Evolutionary conservation across 768 basidiomycete species (phyloP).

Genomic region (Tulasnella calospora): DNA sequence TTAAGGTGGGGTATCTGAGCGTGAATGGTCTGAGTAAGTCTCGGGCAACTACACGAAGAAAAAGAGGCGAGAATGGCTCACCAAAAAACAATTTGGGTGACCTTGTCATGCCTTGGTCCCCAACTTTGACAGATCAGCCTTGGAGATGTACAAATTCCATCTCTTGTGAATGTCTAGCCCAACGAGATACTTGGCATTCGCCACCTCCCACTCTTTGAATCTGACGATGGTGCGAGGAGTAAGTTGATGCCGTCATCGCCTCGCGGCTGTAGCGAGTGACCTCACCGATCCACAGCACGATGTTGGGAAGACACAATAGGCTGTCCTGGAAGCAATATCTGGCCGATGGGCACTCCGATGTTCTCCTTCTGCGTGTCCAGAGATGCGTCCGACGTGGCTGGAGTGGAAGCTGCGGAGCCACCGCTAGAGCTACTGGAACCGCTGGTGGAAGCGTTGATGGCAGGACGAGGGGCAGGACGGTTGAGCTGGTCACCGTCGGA

Average conservation of each 20-base stretch:
- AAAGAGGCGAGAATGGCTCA: not conserved
- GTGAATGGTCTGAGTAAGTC: not conserved
- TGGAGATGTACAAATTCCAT: not conserved
- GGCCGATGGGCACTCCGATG: not conserved
- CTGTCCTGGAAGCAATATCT: not conserved
- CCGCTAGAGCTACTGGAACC: not conserved
- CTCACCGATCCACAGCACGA: constrained; percentile 4
- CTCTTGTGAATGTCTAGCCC: not conserved
- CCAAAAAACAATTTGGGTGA: not conserved
- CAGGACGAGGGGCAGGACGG: not conserved
- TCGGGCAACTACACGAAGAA: too few relatives aligned
- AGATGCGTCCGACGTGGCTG: not conserved
- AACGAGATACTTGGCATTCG: constrained; percentile 1
- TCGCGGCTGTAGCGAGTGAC: not conserved
- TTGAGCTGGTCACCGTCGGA: not conserved
- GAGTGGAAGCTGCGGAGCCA: not conserved
- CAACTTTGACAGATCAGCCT: not conserved
- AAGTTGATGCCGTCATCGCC: not conserved
- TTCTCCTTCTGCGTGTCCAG: not conserved
- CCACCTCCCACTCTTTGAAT: not conserved
- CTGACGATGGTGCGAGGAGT: not conserved
- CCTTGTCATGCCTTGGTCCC: not conserved
- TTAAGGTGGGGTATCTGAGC: not conserved
- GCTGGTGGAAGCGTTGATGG: not conserved
- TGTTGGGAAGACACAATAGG: not conserved